Conservation (phyloP, 23 red algal genomes). For the Gracilaria caudata region DNA sequence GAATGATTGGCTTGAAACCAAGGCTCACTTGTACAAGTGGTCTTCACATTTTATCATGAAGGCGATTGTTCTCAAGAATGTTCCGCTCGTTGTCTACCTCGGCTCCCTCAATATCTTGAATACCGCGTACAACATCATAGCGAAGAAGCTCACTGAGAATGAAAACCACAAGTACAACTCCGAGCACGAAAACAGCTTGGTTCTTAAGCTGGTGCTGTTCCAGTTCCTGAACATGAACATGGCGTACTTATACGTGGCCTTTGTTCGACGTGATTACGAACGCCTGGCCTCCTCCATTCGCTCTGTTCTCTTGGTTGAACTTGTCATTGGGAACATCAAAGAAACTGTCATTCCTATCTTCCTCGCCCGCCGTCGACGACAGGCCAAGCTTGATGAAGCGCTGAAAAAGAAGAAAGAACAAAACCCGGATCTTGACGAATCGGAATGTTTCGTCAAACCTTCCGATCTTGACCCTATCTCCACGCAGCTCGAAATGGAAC, state of each 20-base stretch:
- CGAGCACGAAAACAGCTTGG: slow-evolving; percentile 82
- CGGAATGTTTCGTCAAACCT: slow-evolving; percentile 58
- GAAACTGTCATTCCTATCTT: slow-evolving; percentile 75
- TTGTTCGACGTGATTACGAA: slow-evolving; percentile 69
- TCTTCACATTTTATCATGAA: slow-evolving; percentile 69
- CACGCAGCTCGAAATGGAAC: slow-evolving; percentile 75
- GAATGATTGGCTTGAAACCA: slow-evolving; percentile 43
- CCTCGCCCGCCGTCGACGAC: slow-evolving; percentile 36
- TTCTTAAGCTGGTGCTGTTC: slow-evolving; percentile 87
- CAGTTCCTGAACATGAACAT: slow-evolving; percentile 92
- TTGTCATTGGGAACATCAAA: slow-evolving; percentile 83
- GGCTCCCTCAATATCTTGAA: slow-evolving; percentile 72
- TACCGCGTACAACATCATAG: slow-evolving; percentile 58
- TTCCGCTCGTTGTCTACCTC: slow-evolving; percentile 77
- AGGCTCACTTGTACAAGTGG: slow-evolving; percentile 66
- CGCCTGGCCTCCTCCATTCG: slow-evolving; percentile 71
- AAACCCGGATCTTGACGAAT: slow-evolving; percentile 75
- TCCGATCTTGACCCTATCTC: slow-evolving; percentile 67
- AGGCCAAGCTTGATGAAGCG: slow-evolving; percentile 70
- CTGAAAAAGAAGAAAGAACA: slow-evolving; percentile 72
- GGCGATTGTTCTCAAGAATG: slow-evolving; percentile 67
- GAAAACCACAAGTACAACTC: slow-evolving; percentile 91
- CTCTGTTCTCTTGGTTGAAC: slow-evolving; percentile 74
- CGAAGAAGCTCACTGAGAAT: slow-evolving; percentile 67
- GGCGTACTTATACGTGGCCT: slow-evolving; percentile 86